Evolutionary conservation across 2,329 filamentous ascomycete species (phyloP).

Genomic region (Phialophora expanda): DNA sequence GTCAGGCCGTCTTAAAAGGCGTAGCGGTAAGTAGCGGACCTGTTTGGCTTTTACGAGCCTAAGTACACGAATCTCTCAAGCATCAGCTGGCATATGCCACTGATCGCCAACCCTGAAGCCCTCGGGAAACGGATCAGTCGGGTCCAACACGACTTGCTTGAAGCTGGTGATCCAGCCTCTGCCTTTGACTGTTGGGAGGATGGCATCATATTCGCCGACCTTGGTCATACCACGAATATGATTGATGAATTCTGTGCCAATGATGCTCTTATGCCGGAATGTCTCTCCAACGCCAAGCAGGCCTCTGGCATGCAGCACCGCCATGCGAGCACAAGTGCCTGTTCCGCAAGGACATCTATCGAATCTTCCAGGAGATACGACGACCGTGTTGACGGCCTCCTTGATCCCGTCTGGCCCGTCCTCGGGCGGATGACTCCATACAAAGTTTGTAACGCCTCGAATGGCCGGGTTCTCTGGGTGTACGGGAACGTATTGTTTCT

Average conservation of each 20-base stretch:
- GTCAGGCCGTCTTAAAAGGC: neutral
- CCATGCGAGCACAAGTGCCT: constrained; percentile 53
- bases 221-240: constrained; percentile 48
- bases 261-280: constrained; percentile 51
- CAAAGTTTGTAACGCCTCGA: constrained; percentile 49
- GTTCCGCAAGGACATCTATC: constrained; percentile 57
- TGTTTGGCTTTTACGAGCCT: neutral
- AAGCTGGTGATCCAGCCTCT: constrained; percentile 55
- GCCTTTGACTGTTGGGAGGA: constrained; percentile 52
- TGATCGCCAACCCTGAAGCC: constrained; percentile 49
- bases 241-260: constrained; percentile 51
- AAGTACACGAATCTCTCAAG: neutral
- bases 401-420: constrained; percentile 38
- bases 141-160: constrained; percentile 53
- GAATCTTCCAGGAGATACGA: constrained; percentile 54
- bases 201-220: constrained; percentile 49
- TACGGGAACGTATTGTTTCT: constrained; percentile 45
- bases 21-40: neutral
- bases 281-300: constrained; percentile 46
- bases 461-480: constrained; percentile 54
- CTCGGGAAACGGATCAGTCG: constrained; percentile 52
- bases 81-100: constrained; percentile 23
- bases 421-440: constrained; percentile 48
- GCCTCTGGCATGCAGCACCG: constrained; percentile 52
- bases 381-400: constrained; percentile 48